Percentiles rank a stretch among this genome's conserved stretches.
Evolutionary conservation across 768 basidiomycete genomes (phyloP).

Genomic region (Tricholoma terreum): DNA sequence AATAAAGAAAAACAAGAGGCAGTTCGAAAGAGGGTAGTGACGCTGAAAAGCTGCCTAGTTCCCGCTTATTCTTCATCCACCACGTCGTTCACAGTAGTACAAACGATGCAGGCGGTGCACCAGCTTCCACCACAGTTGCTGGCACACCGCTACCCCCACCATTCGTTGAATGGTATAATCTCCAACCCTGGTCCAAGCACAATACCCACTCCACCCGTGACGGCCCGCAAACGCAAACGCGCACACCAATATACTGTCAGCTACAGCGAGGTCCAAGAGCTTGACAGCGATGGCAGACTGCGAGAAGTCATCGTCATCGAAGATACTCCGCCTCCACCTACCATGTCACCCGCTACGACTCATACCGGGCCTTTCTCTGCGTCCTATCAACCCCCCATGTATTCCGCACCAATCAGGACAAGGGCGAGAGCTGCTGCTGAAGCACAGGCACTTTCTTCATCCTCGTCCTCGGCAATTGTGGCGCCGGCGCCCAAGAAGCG

Average conservation of each 20-base stretch:
- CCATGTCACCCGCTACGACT: conserved; percentile 72
- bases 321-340: conserved; percentile 83
- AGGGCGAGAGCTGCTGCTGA: conserved; percentile 85
- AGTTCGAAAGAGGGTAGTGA: conserved; percentile 28
- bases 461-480: conserved; percentile 60
- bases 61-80: conserved; percentile 38
- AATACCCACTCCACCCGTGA: conserved; percentile 68
- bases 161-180: conserved; percentile 46
- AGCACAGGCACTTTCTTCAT: conserved; percentile 72
- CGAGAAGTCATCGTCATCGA: conserved; percentile 92
- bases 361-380: conserved; percentile 70
- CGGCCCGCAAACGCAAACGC: conserved; percentile 81
- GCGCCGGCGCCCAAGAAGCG: conserved; percentile 80
- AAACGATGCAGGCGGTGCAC: conserved; percentile 73
- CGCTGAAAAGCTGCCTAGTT: conserved; percentile 32
- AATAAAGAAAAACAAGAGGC: conserved; percentile 38
- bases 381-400: conserved; percentile 76
- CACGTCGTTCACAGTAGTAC: conserved; percentile 48
- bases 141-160: conserved; percentile 64
- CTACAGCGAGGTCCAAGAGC: conserved; percentile 87
- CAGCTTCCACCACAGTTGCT: conserved; percentile 59
- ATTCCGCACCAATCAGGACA: conserved; percentile 75
- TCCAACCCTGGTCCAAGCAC: conserved; percentile 54
- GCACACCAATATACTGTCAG: conserved; percentile 77
- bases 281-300: conserved; percentile 72